Base-by-base conservation (phyloP, 805 yeast species). In the Myxozyma mucilagina region DNA sequence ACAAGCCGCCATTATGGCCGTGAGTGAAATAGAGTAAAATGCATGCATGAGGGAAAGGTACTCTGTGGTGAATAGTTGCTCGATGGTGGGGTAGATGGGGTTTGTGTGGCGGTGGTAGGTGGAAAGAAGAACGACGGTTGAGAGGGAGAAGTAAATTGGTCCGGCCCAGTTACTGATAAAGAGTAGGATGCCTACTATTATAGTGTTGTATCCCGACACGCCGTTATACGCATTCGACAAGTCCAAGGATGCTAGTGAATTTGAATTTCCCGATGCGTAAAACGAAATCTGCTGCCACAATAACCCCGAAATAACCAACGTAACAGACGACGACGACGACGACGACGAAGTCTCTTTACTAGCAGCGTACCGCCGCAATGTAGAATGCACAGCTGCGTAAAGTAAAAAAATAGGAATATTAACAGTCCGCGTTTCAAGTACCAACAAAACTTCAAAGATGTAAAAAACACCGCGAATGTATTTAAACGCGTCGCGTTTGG, bases 201-300 rank as follows among this genome's bases (percentile, higher is more conserved):
- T 67, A 24, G 92, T 81, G 65, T 86, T 83, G 70, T 90, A 94
- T 48, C 83, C 80, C 0, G 83, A 74, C 7, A 92, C 78, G 0
- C 99, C 99, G 71, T 93, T 93, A 73, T 94, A 94, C 0, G 97
- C 92, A 71, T 93, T 92, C 0, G 96, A 84, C 29, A 94, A 79
- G 69, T 93, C 97, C 24, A 94, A 85, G 0, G 97, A 87, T 0
- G 97, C 93, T 67, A 94, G 80, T 43, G 97, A 90, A 70, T 94
- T 94, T 0, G 98, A 91, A 53, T 89, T 90, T 0, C 98, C 98
- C 72, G 87, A 80, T 20, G 89, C 89, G 76, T 89, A 94, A 71
- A 93, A 94, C 0, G 91, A 76, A 45, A 90, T 76, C 67, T 90
- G 86, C 71, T 90, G 96, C 52, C 90, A 66, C 24, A 87, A 53